These are phyloP conservation scores for Peronospora farinosa DNA, from an alignment of 352 stramenopile species.

Conservation along the genomic window DNA sequence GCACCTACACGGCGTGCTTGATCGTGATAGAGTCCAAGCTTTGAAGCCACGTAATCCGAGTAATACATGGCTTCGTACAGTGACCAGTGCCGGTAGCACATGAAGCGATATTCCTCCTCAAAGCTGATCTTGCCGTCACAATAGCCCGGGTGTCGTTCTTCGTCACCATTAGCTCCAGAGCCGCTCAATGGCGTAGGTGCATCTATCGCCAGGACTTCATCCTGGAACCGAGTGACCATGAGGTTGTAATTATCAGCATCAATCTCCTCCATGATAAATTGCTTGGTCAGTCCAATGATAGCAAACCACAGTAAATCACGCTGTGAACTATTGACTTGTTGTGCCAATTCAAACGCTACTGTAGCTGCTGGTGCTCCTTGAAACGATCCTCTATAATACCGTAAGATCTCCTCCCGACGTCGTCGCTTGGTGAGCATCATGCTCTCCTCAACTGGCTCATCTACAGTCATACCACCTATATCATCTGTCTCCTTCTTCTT, in stretches of 20 bases:
- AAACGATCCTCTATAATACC: conserved; percentile 93
- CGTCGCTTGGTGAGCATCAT: conserved; percentile 43
- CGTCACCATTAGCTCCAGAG: conserved; percentile 26
- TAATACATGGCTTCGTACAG: conserved; percentile 95
- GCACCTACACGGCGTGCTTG: conserved; percentile 56
- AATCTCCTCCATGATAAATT: conserved; percentile 91
- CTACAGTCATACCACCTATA: conserved; percentile 9
- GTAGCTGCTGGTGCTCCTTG: conserved; percentile 63
- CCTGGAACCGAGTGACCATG: conserved; percentile 85
- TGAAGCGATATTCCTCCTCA: conserved; percentile 93
- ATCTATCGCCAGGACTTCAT: conserved; percentile 85
- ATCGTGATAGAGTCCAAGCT: conserved; percentile 74
- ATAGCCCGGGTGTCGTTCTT: conserved; percentile 50
- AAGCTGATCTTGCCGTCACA: conserved; percentile 82
- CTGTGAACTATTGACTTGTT: conserved; percentile 78
- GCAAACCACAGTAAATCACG: conserved; percentile 94
- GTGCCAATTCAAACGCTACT: conserved; percentile 76
- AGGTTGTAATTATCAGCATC: conserved; percentile 90
- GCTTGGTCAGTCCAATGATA: conserved; percentile 95
- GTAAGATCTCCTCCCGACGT: conserved; percentile 71
- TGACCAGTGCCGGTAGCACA: conserved; percentile 93
- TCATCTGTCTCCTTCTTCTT: conserved; percentile 31
- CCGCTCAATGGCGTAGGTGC: conserved; percentile 28
- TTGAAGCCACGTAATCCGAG: conserved; percentile 91
- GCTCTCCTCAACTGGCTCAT: conserved; percentile 22